Base-by-base conservation (phyloP, 345 rosid genomes). In the Draba incana region DNA sequence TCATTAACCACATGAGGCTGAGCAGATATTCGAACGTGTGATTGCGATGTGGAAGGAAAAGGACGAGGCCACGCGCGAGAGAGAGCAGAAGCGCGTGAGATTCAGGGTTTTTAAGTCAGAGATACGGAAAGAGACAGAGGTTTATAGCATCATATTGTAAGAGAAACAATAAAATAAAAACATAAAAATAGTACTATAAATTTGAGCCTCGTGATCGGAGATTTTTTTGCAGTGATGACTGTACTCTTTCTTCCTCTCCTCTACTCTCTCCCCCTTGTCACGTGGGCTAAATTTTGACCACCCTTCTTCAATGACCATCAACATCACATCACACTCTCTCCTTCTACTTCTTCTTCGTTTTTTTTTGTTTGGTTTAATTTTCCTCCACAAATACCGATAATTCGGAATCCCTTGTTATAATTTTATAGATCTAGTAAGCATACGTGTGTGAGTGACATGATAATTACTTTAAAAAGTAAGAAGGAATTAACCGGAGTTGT, bases 231-330 rank as follows among this genome's bases (percentile, higher is more conserved):
- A 66, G 77, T 74, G 72, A 74, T 74, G 72, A 66, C 72, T 52
- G 62, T 66, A 60, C 72, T 66, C 67, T 35, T 58, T 58, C 72
- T 59, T 35, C 52, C 51, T 64, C 76, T 50, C 41, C 51, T 66
- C 76, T 50, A 30, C 51, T 66, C 44, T 56, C 60, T 53, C 64
- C 70, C 64, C 74, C 65, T 55, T 75, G 78, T 75, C 78, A 75
- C 74, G 78, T 75, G 78, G 78, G 74, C 74, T 75, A 55, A 46
- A 53, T 75, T 62, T 75, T 75, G 78, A 75, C 78, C 68, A 74
- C 42, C 71, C 63, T 67, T 66, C 72, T 50, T 60, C 57, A 43
- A 38, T 74, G 62, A 66, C 74, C 74, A 75, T 75, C 78, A 45
- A 53, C 69, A 74, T 75, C 78, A 68, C 69, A 45, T 61, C 68